Evolutionary conservation across 2,329 filamentous ascomycete species (phyloP).

Genomic region (Xylariaceae sp.): DNA sequence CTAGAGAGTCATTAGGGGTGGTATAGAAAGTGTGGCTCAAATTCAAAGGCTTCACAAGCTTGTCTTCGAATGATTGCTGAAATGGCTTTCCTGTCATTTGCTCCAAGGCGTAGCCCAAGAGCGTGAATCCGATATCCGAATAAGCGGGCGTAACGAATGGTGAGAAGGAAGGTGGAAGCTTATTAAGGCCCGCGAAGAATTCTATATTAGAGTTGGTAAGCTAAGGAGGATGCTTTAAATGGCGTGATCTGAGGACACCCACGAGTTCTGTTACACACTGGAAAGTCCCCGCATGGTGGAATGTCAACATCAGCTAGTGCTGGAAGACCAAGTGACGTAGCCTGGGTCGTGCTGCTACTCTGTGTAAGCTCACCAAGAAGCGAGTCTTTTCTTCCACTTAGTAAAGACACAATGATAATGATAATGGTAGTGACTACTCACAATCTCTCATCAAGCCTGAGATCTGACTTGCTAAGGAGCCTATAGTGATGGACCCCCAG

Average conservation of each 20-base stretch:
- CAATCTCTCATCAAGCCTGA: constrained; percentile 44
- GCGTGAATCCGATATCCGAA: constrained; percentile 46
- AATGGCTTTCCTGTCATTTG: constrained; percentile 43
- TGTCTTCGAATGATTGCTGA: constrained; percentile 38
- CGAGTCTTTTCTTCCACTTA: constrained; percentile 26
- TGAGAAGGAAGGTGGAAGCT: constrained; percentile 40
- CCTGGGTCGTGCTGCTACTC: constrained; percentile 17
- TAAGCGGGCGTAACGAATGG: constrained; percentile 46
- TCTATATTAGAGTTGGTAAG: constrained; percentile 25
- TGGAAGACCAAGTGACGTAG: constrained; percentile 39
- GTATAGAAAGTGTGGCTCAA: constrained; percentile 42
- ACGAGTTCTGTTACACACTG: constrained; percentile 41
- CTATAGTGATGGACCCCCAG: constrained; percentile 37
- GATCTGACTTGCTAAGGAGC: constrained; percentile 37
- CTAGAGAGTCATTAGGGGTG: constrained; percentile 40
- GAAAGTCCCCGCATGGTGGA: constrained; percentile 41
- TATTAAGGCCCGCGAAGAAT: constrained; percentile 39
- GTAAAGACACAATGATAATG: neutral
- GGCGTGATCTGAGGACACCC: constrained; percentile 1
- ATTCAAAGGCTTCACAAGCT: constrained; percentile 41
- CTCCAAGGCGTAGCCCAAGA: constrained; percentile 47
- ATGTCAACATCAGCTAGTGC: constrained; percentile 33
- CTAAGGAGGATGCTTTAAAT: constrained; percentile 16
- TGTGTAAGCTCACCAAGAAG: constrained; percentile 36
- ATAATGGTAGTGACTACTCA: constrained; percentile 25